Conservation (phyloP, 257 asterid genomes). For the Asclepias syriaca region DNA sequence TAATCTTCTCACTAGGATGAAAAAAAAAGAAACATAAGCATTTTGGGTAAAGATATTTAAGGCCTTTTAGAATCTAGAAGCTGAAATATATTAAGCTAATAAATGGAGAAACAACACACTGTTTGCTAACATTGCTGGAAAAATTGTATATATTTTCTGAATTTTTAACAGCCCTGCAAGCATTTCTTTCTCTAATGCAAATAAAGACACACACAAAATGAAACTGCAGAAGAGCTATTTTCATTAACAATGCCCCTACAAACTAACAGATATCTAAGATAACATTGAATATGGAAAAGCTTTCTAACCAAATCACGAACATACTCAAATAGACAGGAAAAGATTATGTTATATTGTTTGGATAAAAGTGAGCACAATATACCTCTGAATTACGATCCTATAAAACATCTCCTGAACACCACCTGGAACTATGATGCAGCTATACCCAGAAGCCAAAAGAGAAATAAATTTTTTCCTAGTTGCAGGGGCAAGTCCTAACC, state of each 20-base stretch:
- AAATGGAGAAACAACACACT: neutral
- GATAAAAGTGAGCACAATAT: slow-evolving; percentile 15
- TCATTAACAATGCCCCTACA: neutral
- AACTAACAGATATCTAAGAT: neutral
- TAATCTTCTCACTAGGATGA: neutral
- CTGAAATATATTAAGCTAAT: no score
- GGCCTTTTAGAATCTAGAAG: neutral
- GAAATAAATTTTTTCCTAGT: slow-evolving; percentile 54
- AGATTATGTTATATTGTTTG: slow-evolving; percentile 1
- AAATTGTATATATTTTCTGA: neutral
- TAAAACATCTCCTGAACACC: slow-evolving; percentile 78
- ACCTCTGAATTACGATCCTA: slow-evolving; percentile 94
- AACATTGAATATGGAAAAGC: neutral
- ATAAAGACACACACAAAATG: neutral
- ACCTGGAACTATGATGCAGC: slow-evolving; percentile 92
- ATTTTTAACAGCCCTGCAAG: neutral
- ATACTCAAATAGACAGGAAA: neutral
- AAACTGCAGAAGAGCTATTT: neutral
- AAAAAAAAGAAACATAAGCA: no score
- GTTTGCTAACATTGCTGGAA: neutral
- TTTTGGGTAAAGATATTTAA: neutral
- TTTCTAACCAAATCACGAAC: neutral
- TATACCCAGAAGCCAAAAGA: slow-evolving; percentile 71
- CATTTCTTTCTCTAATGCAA: neutral
- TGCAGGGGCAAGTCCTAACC: slow-evolving; percentile 89